Conservation (phyloP, 257 asterid genomes). For the Rauvolfia tetraphylla region DNA sequence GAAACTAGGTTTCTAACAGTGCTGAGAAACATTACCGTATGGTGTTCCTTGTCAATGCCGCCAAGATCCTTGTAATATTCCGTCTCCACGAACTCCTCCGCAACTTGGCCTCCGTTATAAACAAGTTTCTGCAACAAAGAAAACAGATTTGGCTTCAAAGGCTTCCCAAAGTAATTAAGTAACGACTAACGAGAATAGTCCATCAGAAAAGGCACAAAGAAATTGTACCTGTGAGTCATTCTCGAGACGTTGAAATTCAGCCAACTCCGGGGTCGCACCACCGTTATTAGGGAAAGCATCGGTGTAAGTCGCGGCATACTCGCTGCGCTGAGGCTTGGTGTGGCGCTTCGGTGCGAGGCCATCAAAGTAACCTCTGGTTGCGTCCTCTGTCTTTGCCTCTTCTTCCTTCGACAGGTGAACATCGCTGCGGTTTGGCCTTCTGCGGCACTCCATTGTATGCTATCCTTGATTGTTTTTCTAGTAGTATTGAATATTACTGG, state of each 20-base stretch:
- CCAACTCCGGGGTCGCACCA: conserved; percentile 45
- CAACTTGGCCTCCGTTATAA: conserved; percentile 37
- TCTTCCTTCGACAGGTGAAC: conserved; percentile 55
- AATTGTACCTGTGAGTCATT: conserved; percentile 46
- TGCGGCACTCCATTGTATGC: conserved; percentile 15
- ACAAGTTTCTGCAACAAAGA: conserved; percentile 52
- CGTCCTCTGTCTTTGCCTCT: conserved; percentile 59
- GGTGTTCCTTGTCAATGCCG: conserved; percentile 75
- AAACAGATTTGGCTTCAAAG: not conserved
- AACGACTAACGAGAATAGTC: too few species aligned
- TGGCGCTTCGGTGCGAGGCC: conserved; percentile 77
- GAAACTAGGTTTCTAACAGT: not conserved
- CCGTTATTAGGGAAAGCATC: conserved; percentile 36
- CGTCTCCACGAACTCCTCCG: conserved; percentile 76
- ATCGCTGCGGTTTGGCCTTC: conserved; percentile 74
- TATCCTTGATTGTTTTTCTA: too few species aligned
- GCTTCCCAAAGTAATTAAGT: not conserved
- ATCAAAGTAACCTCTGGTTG: conserved; percentile 63
- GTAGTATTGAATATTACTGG: not conserved
- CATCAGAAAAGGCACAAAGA: not conserved
- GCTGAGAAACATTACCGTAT: conserved; percentile 50
- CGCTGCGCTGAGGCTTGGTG: conserved; percentile 92
- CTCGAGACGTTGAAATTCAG: conserved; percentile 63
- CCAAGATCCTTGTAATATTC: conserved; percentile 84
- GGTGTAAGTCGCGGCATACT: conserved; percentile 49